phyloP scores from a whole-genome alignment of 768 basidiomycete species.

The Chalciporus chontae region DNA sequence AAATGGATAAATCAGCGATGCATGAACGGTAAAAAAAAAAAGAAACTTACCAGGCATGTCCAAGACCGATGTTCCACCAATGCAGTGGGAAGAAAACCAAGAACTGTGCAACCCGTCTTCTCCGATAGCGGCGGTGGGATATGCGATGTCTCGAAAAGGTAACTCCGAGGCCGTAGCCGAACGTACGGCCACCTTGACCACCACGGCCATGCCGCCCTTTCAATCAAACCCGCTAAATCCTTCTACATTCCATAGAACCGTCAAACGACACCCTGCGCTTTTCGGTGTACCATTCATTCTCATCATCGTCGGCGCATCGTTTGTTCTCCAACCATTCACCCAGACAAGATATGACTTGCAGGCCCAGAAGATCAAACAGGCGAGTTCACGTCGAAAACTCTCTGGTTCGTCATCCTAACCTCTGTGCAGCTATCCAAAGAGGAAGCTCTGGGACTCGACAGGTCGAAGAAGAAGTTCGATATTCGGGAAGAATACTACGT shows the following conservation, averaged over 20 bases:
- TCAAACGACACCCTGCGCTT: slow-evolving; percentile 60
- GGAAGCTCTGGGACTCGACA: slow-evolving; percentile 71
- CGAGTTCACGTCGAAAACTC: slow-evolving; percentile 25
- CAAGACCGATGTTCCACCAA: slow-evolving; percentile 3
- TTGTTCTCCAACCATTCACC: slow-evolving; percentile 77
- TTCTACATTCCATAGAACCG: slow-evolving; percentile 29
- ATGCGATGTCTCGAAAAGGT: slow-evolving; percentile 14
- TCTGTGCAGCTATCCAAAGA: slow-evolving; percentile 61
- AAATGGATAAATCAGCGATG: slow-evolving; percentile 6
- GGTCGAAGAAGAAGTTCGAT: slow-evolving; percentile 77
- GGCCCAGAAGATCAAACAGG: slow-evolving; percentile 72
- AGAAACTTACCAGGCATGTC: slow-evolving; percentile 23
- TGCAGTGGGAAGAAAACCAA: slow-evolving; percentile 4
- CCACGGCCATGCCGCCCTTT: slow-evolving; percentile 61
- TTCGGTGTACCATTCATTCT: slow-evolving; percentile 88
- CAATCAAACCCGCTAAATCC: slow-evolving; percentile 37
- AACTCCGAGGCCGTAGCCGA: background rate
- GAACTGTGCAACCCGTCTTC: background rate
- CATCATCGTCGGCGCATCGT: slow-evolving; percentile 84
- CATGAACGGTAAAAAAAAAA: slow-evolving; percentile 1
- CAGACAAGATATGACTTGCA: slow-evolving; percentile 91
- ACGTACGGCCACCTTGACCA: too few relatives aligned
- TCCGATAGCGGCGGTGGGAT: background rate
- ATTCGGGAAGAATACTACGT: slow-evolving; percentile 96
- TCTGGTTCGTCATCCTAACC: background rate